These are phyloP conservation scores for Coniferiporia sulphurascens DNA, from an alignment of 1,284 basidiomycete genomes.

Conservation along the genomic window DNA sequence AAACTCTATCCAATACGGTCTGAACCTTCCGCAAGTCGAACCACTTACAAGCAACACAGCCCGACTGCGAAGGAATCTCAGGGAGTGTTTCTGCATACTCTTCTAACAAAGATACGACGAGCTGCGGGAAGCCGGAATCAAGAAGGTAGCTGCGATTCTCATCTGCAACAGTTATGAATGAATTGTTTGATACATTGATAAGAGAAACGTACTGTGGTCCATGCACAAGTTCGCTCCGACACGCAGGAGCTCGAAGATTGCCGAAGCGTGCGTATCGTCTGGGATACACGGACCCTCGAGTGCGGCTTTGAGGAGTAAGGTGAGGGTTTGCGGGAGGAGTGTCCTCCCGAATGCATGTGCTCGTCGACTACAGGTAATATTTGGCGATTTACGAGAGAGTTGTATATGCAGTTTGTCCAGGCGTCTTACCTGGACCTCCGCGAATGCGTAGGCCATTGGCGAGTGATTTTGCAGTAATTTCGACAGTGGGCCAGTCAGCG, in stretches of 20 bases:
- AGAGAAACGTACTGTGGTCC: slow-evolving; percentile 57
- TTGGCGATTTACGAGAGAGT: neutral
- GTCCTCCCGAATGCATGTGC: slow-evolving; percentile 61
- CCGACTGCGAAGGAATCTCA: slow-evolving; percentile 32
- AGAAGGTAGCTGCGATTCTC: slow-evolving; percentile 66
- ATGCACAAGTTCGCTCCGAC: slow-evolving; percentile 77
- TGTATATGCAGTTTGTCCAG: neutral
- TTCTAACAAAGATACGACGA: slow-evolving; percentile 60
- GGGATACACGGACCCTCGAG: slow-evolving; percentile 46
- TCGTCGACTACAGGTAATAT: slow-evolving; percentile 48
- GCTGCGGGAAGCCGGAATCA: slow-evolving; percentile 64
- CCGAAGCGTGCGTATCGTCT: slow-evolving; percentile 37
- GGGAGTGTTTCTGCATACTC: slow-evolving; percentile 57
- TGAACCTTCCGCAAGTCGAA: no score
- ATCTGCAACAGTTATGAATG: slow-evolving; percentile 28
- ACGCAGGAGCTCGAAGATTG: slow-evolving; percentile 63
- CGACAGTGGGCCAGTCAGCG: slow-evolving; percentile 47
- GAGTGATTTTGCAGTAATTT: slow-evolving; percentile 47
- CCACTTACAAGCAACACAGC: no score
- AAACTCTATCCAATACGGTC: no score
- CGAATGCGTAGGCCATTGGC: slow-evolving; percentile 58
- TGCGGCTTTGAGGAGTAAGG: slow-evolving; percentile 51
- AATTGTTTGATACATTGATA: slow-evolving; percentile 1
- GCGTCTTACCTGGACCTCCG: slow-evolving; percentile 37
- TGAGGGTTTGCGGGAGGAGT: slow-evolving; percentile 57